Base-by-base conservation (phyloP, 1,284 basidiomycete species). In the Agaricales sp. region DNA sequence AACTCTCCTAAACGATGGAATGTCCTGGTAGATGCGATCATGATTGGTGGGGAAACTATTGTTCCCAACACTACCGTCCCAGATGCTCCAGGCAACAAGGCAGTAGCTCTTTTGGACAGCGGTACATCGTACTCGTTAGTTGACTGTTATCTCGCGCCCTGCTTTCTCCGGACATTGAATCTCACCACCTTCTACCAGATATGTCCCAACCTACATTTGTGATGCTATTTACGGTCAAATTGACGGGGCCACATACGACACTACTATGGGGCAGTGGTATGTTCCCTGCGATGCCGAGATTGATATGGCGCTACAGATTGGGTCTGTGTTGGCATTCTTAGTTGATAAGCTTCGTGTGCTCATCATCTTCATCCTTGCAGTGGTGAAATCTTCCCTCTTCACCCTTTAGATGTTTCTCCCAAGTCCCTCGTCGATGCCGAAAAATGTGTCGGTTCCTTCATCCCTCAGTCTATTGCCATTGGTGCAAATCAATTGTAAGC, bases 101-200 rank as follows among this genome's bases (percentile, higher is more conserved):
- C 83, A 13, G 83, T 88, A 43, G 74, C 77, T 16, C 67, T 85
- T 25, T 69, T 90, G 49, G 86, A 90, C 61, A 88, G 76, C 53
- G 87, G 87, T 13, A 82, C 86, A 12, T 87, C 86, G 2, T 87
- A 78, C 61, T 79, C 82, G 84, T 87, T 59, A 52, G 84, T 69
- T 6, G 22, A 44, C 37, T 49, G 47, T 44, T 21, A n/a, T n/a
- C n/a, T n/a, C n/a, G n/a, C n/a, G n/a, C 39, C n/a, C 4, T 41
- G 39, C 18, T n/a, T 41, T 38, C 51, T n/a, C 18, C 20, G 20
- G n/a, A n/a, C n/a, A n/a, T n/a, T n/a, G n/a, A n/a, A n/a, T n/a
- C n/a, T n/a, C n/a, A n/a, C n/a, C n/a, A 49, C 30, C 21, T 51
- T 30, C 21, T 56, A 14, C 45, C 47, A 84, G 85, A 22, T 87